Conservation (phyloP, 257 asterid genomes). For the Sherardia arvensis region DNA sequence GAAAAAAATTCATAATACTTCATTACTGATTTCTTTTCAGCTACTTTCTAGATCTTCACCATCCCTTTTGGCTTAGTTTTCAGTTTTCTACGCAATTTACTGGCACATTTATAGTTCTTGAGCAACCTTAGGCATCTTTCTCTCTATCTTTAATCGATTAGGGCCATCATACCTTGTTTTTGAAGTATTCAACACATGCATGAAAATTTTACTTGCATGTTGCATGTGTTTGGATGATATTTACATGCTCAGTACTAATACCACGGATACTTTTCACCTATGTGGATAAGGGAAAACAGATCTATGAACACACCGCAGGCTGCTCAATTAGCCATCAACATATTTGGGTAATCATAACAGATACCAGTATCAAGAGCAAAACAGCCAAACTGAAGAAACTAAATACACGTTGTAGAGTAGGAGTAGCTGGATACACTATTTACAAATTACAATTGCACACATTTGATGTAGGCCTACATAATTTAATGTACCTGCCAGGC, state of each 20-base stretch:
- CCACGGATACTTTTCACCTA: too few species aligned
- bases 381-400: background rate
- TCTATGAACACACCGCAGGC: background rate
- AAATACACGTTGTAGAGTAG: background rate
- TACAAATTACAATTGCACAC: background rate
- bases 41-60: background rate
- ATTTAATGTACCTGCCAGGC: constrained; percentile 67
- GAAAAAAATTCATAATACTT: background rate
- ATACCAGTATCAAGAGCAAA: background rate
- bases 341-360: background rate
- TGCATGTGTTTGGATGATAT: background rate
- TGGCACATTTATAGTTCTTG: background rate
- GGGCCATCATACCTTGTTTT: background rate
- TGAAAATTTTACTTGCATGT: background rate
- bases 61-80: background rate
- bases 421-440: background rate
- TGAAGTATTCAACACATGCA: background rate
- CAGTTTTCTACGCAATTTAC: background rate
- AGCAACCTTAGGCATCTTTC: background rate
- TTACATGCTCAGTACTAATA: background rate
- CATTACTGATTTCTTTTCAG: background rate
- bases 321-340: background rate
- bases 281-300: background rate
- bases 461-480: background rate
- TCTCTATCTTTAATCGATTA: background rate